Conservation (phyloP, 2,329 filamentous ascomycete genomes). For the Ceratocystis lukuohia region DNA sequence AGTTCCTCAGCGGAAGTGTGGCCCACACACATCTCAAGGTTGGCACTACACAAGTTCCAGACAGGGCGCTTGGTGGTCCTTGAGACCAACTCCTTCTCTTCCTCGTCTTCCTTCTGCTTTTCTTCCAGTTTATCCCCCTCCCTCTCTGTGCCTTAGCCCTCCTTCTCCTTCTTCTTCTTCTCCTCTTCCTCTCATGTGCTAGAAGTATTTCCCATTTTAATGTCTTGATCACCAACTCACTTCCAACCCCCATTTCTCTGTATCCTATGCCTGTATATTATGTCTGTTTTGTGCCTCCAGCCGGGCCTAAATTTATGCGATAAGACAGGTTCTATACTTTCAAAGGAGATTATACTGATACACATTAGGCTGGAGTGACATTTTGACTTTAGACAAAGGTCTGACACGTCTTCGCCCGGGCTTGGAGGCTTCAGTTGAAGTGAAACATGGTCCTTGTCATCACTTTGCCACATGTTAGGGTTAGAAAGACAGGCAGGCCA, state of each 20-base stretch:
- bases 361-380: neutral
- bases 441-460: neutral
- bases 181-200: neutral
- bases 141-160: neutral
- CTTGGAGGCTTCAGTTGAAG: neutral
- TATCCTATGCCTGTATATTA: neutral
- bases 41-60: constrained; percentile 7
- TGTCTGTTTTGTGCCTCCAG: neutral
- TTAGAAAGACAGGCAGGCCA: neutral
- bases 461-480: neutral
- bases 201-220: neutral
- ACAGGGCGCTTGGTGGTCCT: neutral
- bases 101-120: neutral
- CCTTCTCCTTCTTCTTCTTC: neutral
- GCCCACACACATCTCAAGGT: constrained; percentile 1
- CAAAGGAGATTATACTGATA: neutral
- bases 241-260: neutral
- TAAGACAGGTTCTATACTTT: neutral
- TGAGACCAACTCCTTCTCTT: neutral
- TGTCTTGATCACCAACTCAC: neutral
- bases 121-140: neutral
- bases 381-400: neutral
- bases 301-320: neutral
- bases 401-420: neutral
- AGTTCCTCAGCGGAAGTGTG: neutral